Evolutionary conservation across 345 rosid species (phyloP).

Genomic region (Arabis hirsuta): DNA sequence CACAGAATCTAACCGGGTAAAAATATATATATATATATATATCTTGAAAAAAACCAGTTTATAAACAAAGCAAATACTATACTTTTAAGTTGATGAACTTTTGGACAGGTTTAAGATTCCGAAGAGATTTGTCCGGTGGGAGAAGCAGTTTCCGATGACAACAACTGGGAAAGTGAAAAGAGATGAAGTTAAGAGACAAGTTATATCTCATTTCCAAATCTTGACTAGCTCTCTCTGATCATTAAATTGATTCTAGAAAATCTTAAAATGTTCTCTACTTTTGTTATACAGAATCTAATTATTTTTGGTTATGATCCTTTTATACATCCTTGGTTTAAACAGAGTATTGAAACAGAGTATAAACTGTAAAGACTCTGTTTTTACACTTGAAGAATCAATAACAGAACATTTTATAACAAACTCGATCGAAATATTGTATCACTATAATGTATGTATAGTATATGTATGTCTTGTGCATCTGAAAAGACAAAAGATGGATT

Average conservation of each 20-base stretch:
- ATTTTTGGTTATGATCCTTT: no score
- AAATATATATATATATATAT: no score
- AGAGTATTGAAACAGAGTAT: no score
- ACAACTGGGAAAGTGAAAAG: constrained; percentile 73
- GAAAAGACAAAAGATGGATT: constrained; percentile 2
- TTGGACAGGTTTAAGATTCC: constrained; percentile 80
- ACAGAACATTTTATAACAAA: not conserved
- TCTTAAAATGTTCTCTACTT: not conserved
- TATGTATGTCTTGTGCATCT: not conserved
- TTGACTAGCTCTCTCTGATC: constrained; percentile 61
- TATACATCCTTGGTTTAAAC: no score
- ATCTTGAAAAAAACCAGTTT: not conserved
- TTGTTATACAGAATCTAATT: no score
- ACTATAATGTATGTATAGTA: not conserved
- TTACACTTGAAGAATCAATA: not conserved
- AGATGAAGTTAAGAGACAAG: constrained; percentile 62
- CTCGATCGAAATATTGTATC: not conserved
- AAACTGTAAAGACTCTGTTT: no score
- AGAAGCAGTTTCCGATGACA: constrained; percentile 68
- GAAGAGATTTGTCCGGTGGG: constrained; percentile 64
- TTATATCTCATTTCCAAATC: constrained; percentile 47
- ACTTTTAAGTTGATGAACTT: not conserved
- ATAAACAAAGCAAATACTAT: not conserved
- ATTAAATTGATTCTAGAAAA: not conserved
- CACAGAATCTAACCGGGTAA: constrained; percentile 66